Conservation (phyloP, 306 rosid species). For the Carpinus fangiana region DNA sequence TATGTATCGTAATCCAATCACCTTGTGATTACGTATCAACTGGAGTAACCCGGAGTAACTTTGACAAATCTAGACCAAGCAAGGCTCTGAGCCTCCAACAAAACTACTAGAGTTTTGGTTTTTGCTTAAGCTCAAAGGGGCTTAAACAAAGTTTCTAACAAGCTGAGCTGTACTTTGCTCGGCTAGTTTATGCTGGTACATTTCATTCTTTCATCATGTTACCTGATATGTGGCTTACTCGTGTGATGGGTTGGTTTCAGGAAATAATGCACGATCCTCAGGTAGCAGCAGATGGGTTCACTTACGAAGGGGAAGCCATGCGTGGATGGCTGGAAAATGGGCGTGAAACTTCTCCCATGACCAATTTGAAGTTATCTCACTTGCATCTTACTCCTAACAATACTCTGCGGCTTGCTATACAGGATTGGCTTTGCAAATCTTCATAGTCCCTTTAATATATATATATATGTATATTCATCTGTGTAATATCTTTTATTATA, state of each 20-base stretch:
- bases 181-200: neutral
- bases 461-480: constrained; percentile 14
- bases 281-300: constrained; percentile 87
- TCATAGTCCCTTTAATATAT: constrained; percentile 26
- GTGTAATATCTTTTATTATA: constrained; percentile 7
- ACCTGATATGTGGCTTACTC: constrained; percentile 10
- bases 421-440: constrained; percentile 86
- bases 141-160: neutral
- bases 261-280: constrained; percentile 94
- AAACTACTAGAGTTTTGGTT: neutral
- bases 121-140: neutral
- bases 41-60: neutral
- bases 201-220: neutral
- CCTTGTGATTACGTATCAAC: neutral
- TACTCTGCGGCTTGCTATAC: constrained; percentile 68
- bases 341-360: constrained; percentile 83
- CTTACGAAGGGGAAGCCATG: constrained; percentile 93
- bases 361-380: constrained; percentile 69
- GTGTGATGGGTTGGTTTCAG: constrained; percentile 47
- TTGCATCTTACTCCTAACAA: constrained; percentile 74
- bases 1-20: no score
- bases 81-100: constrained; percentile 8
- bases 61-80: neutral
- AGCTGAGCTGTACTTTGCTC: neutral
- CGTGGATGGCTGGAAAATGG: constrained; percentile 74